These are phyloP conservation scores for Silene uniflora DNA, from an alignment of 148 eudicot genomes.

Conservation along the genomic window DNA sequence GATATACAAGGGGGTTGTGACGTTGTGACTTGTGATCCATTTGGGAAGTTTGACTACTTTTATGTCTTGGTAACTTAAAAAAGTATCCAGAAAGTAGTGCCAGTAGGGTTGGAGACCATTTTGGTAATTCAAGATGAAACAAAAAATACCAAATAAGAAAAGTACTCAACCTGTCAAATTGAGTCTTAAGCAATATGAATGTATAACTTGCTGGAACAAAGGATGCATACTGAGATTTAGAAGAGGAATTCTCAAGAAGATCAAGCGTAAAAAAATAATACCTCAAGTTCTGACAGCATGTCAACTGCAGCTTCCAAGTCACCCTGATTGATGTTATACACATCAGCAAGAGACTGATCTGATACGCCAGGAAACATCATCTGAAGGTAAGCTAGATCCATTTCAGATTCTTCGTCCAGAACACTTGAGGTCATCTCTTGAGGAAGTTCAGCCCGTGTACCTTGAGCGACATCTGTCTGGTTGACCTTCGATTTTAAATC, in stretches of 20 bases:
- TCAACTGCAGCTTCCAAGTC: slow-evolving; percentile 80
- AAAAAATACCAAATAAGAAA: background rate
- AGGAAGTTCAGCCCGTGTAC: slow-evolving; percentile 36
- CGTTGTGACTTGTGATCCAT: background rate
- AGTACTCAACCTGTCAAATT: background rate
- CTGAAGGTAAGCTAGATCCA: slow-evolving; percentile 80
- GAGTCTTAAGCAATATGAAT: background rate
- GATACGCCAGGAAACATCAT: slow-evolving; percentile 78
- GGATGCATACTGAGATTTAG: background rate
- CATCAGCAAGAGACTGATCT: slow-evolving; percentile 66
- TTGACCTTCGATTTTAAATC: slow-evolving; percentile 40
- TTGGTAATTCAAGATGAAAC: too few relatives aligned
- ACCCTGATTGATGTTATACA: slow-evolving; percentile 57
- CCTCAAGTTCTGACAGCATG: slow-evolving; percentile 83
- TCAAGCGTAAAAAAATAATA: slow-evolving; percentile 18
- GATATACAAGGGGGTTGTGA: background rate
- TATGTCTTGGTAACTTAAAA: background rate
- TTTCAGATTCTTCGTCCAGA: slow-evolving; percentile 58
- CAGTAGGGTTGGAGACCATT: background rate
- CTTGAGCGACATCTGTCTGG: slow-evolving; percentile 27
- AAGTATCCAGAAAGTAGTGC: too few relatives aligned
- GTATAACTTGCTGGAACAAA: background rate
- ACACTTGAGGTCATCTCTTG: slow-evolving; percentile 29
- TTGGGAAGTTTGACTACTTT: background rate
- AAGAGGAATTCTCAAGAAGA: background rate